Evolutionary conservation across 495 filamentous ascomycete species (phyloP).

Genomic region (Neurospora hispaniola): DNA sequence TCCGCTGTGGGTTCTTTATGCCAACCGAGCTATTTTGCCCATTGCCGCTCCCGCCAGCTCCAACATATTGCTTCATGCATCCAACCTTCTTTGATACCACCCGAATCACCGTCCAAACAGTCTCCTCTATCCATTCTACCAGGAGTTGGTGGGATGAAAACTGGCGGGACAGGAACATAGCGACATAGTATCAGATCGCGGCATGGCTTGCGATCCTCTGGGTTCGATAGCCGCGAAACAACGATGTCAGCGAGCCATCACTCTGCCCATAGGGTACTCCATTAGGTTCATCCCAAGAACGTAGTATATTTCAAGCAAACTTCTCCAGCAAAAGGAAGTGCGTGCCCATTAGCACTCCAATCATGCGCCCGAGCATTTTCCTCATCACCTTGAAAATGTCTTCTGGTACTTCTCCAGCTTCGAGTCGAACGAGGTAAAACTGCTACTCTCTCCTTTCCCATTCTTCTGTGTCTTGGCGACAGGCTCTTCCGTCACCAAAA

Average conservation of each 20-base stretch:
- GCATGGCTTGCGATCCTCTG: not conserved
- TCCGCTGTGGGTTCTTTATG: not conserved
- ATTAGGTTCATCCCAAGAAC: not conserved
- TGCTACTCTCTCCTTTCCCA: not conserved
- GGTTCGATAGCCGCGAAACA: not conserved
- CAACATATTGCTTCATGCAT: not conserved
- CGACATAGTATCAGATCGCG: not conserved
- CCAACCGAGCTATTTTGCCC: not conserved
- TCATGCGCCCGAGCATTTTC: not conserved
- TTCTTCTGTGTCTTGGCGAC: not conserved
- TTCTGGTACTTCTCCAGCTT: constrained; percentile 3
- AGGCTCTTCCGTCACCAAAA: constrained; percentile 11
- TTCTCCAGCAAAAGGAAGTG: not conserved
- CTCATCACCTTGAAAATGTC: not conserved
- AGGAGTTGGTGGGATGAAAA: not conserved
- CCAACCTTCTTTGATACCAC: not conserved
- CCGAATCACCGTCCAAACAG: not conserved
- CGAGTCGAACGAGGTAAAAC: constrained; percentile 1
- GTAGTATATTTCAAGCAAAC: not conserved
- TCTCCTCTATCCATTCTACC: not conserved
- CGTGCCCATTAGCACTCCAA: not conserved
- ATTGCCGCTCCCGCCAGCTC: not conserved
- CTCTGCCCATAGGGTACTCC: not conserved
- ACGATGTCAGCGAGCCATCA: not conserved
- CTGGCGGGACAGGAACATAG: not conserved